Conservation (phyloP, 2,329 filamentous ascomycete genomes). For the Mycosphaerella arachidis region DNA sequence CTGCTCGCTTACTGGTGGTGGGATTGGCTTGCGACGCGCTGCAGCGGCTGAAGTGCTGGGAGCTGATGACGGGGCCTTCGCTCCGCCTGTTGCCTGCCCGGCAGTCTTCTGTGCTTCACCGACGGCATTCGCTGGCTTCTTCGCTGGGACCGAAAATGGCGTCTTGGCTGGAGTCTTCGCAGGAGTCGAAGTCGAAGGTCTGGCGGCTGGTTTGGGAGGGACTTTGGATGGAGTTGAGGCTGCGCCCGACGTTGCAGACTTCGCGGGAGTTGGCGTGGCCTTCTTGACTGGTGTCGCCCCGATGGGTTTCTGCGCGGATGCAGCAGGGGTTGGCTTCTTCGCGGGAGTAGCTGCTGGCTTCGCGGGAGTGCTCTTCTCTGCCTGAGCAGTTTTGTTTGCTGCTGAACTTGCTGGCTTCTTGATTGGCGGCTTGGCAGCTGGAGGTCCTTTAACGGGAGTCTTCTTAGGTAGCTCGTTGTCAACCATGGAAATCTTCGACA, state of each 20-base stretch:
- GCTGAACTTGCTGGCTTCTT: constrained; percentile 17
- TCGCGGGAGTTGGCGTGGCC: constrained; percentile 14
- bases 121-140: constrained; percentile 17
- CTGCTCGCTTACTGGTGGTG: constrained; percentile 16
- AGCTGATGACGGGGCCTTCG: constrained; percentile 10
- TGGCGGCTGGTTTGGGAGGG: constrained; percentile 10
- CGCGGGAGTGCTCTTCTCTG: constrained; percentile 10
- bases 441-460: constrained; percentile 19
- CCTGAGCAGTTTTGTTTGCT: constrained; percentile 12
- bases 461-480: constrained; percentile 31
- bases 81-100: constrained; percentile 15
- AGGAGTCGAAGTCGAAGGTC: constrained; percentile 13
- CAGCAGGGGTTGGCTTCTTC: constrained; percentile 21
- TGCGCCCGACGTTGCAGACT: constrained; percentile 13
- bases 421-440: constrained; percentile 14
- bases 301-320: constrained; percentile 16
- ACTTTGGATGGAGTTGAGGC: constrained; percentile 14
- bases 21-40: constrained; percentile 17
- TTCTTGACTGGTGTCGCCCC: constrained; percentile 19
- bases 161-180: constrained; percentile 7
- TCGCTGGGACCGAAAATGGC: constrained; percentile 15
- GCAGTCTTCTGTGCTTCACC: constrained; percentile 16
- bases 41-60: constrained; percentile 3
- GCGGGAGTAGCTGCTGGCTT: constrained; percentile 15
- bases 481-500: constrained; percentile 32